Base-by-base conservation (phyloP, 352 stramenopile species). In the Hyaloperonospora brassicae region DNA sequence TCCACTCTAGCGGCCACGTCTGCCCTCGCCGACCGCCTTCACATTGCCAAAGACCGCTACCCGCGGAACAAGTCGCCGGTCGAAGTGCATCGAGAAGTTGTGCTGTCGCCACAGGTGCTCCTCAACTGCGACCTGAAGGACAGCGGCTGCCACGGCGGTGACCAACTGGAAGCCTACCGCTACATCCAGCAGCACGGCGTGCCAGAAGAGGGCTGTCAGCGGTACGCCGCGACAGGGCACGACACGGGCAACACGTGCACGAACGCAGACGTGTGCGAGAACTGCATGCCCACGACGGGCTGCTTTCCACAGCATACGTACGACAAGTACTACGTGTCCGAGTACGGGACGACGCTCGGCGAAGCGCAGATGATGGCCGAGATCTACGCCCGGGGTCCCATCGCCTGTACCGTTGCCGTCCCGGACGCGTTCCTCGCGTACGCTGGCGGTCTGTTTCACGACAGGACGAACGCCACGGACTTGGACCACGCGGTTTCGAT, bases 361-460 rank as follows among this genome's bases (percentile, higher is more conserved):
- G 84, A 97, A 50, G 43, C 90, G 46, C 77, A 95, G 50, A 97
- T 98, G 79, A 98, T 97, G 84, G 81, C 90, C 8, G 96, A 99
- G 79, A 98, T 99, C 50, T 98, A 95, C 54, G 87, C 84, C 22
- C 91, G 95, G 43, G 95, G 95, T 0, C 93, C 94, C 0, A 96
- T 98, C 50, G 88, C 89, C 2, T 97, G 93, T 61, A 94, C 79
- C 39, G 90, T 98, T 13, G 89, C 96, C 47, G 95, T 97, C 50
- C 89, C 84, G 8, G 66, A 92, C 34, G 78, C 72, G 52, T 89
- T 96, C 47, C 62, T 86, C 21, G 76, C 95, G 45, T 98, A 99
- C 76, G 87, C 79, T 6, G 94, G 91, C 22, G 96, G 96, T 23
- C 86, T 98, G 52, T 91, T 98, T 55, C 72, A 96, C 36, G 84